Evolutionary conservation across 2,329 filamentous ascomycete species (phyloP), one percentile per base, ranked within the genome.

Genomic region (Aspergillus fumigatus): DNA sequence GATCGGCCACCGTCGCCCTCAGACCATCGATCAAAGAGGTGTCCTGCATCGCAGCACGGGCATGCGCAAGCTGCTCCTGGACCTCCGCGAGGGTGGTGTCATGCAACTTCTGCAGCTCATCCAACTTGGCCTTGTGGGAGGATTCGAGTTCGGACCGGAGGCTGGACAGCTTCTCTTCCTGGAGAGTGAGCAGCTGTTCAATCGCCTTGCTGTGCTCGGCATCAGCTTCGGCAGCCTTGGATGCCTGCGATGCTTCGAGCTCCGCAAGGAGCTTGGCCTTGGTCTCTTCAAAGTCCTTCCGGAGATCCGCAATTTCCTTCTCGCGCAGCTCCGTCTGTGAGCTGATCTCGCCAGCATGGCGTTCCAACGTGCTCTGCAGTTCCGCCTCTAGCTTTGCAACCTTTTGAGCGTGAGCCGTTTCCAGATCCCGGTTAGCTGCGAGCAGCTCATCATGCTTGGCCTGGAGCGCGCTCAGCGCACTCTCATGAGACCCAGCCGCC

Each of bases 1-100:
- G 78, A 48, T 79, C 79, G 6, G 68, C 69, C 63, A 77, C 72
- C 35, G 73, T 70, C 19, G 75, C 70, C 64, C 77, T 77, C 48
- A 76, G 58, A 10, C 59, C 56, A 54, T 77, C 74, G 27, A 74
- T 49, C 9, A 58, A 63, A 25, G 75, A 73, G 4, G 70, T 75
- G 58, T 76, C 73, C 38, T 71, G 67, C 23, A 66, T 70, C 23
- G 70, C 67, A 19, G 70, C 62, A 53, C 73, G 70, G 9, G 72
- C 73, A 49, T 72, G 63, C 19, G 62, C 59, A 43, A 76, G 67
- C 51, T 76, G 68, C 14, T 70, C 63, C n/a, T 69, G 68, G 38
- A 70, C 64, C 27, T 67, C 68, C 11, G 64, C 65, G 27, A 77
- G 59, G 25, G 67, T 65, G 25, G 61, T 55, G 10, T 75, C 69